phyloP scores from a whole-genome alignment of 306 rosid species.

The Ceratonia siliqua region DNA sequence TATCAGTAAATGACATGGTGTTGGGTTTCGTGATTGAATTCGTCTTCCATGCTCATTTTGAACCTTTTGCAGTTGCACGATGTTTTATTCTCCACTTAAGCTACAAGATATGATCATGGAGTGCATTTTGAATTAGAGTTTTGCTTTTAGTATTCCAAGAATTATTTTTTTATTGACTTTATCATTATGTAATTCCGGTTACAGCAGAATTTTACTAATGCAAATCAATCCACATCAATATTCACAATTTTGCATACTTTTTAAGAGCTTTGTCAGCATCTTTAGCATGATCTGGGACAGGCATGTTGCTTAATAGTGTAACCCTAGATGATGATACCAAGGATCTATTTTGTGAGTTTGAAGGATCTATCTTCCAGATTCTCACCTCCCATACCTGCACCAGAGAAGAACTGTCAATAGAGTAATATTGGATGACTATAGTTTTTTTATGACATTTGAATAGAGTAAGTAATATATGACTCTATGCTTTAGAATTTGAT shows the following conservation, averaged over 20 bases:
- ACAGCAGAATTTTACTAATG: neutral
- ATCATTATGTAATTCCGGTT: constrained; percentile 1
- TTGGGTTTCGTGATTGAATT: neutral
- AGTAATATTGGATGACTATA: neutral
- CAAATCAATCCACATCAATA: neutral
- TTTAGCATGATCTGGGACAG: constrained; percentile 69
- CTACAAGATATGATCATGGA: neutral
- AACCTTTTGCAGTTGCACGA: neutral
- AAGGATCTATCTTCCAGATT: constrained; percentile 68
- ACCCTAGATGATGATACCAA: constrained; percentile 71
- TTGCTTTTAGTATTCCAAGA: neutral
- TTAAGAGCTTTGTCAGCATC: constrained; percentile 52
- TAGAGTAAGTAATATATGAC: neutral
- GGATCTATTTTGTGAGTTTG: constrained; percentile 47
- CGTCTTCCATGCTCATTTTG: neutral
- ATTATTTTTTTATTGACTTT: neutral
- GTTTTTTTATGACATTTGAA: constrained; percentile 1
- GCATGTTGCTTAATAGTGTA: constrained; percentile 70
- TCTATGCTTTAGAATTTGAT: neutral
- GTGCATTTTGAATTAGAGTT: constrained; percentile 8
- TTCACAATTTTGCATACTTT: constrained; percentile 54
- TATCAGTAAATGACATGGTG: neutral
- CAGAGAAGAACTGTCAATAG: constrained; percentile 26
- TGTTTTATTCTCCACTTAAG: neutral
- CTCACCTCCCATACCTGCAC: constrained; percentile 79